A percentile compares a stretch with the other conserved stretches of the same genome.
Evolutionary conservation across 176 grass and related monocot genomes (phyloP).

Genomic region (Thalia dealbata): DNA sequence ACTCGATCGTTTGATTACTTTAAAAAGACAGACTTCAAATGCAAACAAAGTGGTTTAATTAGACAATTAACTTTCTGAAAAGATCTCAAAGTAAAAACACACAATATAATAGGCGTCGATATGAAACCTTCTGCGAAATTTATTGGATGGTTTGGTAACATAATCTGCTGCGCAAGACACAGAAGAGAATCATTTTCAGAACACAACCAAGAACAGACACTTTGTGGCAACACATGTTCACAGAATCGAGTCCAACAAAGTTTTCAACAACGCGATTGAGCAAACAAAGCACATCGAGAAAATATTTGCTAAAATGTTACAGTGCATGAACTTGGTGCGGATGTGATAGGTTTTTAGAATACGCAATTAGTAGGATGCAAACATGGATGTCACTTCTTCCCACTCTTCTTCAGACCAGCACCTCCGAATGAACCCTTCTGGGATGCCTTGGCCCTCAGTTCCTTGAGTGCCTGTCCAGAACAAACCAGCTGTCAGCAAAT

Average conservation of each 20-base stretch:
- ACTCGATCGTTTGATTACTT: too few species aligned
- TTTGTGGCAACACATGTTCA: not conserved
- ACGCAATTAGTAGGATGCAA: not conserved
- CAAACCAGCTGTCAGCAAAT: not conserved
- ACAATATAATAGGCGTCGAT: too few species aligned
- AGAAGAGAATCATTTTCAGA: not conserved
- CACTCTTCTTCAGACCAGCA: slow-evolving; percentile 90
- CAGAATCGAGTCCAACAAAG: not conserved
- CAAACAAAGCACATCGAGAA: not conserved
- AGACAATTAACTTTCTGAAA: too few species aligned
- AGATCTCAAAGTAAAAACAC: too few species aligned
- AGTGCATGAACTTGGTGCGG: not conserved
- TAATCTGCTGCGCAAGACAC: too few species aligned
- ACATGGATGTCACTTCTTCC: slow-evolving; percentile 53
- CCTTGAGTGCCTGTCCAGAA: slow-evolving; percentile 62
- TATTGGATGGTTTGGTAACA: too few species aligned
- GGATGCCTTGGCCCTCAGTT: slow-evolving; percentile 61
- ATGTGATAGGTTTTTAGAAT: not conserved
- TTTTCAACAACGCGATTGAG: not conserved
- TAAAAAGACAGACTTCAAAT: too few species aligned
- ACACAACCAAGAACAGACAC: not conserved
- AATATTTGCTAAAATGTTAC: not conserved
- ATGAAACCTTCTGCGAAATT: too few species aligned
- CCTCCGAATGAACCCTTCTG: slow-evolving; percentile 84
- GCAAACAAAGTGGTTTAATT: too few species aligned